Evolutionary conservation across 2,329 filamentous ascomycete species (phyloP).

Genomic region (Amphichorda felina): DNA sequence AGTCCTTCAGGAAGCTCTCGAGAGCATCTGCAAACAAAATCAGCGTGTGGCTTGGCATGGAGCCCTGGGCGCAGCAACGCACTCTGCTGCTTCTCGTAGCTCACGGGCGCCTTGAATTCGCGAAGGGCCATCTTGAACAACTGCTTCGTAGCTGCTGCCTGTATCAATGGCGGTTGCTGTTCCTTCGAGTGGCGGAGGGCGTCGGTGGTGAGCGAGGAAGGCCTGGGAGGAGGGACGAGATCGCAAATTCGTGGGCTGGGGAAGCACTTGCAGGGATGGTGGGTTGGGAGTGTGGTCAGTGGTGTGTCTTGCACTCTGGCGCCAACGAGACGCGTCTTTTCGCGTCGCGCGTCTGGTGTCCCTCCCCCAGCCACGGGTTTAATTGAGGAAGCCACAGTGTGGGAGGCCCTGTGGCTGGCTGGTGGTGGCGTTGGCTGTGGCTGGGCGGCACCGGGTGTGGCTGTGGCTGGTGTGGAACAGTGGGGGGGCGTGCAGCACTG

Average conservation of each 20-base stretch:
- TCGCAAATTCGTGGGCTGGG: slow-evolving; percentile 6
- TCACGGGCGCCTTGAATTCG: slow-evolving; percentile 64
- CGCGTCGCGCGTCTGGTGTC: slow-evolving; percentile 19
- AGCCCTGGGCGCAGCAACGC: slow-evolving; percentile 16
- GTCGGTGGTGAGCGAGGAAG: neutral
- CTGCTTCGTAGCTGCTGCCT: neutral
- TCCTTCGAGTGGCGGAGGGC: neutral
- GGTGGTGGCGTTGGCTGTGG: slow-evolving; percentile 6
- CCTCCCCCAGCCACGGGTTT: slow-evolving; percentile 14
- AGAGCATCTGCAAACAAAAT: slow-evolving; percentile 51
- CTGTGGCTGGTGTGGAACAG: too few species aligned
- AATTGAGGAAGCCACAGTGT: slow-evolving; percentile 10
- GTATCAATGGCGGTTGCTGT: neutral
- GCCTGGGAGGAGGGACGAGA: slow-evolving; percentile 1
- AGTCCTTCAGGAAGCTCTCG: slow-evolving; percentile 75
- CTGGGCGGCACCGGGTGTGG: slow-evolving; percentile 1
- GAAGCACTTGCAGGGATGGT: slow-evolving; percentile 12
- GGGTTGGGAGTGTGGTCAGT: too few species aligned
- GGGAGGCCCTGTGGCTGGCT: neutral
- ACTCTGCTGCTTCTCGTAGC: slow-evolving; percentile 83
- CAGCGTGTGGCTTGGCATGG: neutral
- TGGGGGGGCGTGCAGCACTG: too few species aligned
- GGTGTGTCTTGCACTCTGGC: neutral
- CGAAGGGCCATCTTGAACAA: slow-evolving; percentile 65
- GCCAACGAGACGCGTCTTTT: slow-evolving; percentile 16